These are phyloP conservation scores for Toxicodendron radicans DNA, from an alignment of 345 rosid species.

Conservation along the genomic window DNA sequence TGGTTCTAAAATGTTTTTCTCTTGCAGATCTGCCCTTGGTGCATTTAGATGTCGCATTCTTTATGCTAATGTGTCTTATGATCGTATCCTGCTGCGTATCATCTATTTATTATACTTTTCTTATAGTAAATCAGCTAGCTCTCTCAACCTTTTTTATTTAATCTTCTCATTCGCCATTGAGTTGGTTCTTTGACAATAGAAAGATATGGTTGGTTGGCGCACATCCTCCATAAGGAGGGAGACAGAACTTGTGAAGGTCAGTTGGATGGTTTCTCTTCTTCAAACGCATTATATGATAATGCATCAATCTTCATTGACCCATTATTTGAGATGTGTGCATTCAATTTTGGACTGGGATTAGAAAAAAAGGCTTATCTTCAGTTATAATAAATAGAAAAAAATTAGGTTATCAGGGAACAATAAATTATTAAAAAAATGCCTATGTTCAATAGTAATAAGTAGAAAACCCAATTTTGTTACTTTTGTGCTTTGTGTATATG, in stretches of 20 bases:
- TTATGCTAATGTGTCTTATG: constrained; percentile 95
- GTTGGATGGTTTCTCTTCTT: constrained; percentile 4
- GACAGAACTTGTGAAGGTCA: constrained; percentile 81
- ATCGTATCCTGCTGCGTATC: constrained; percentile 68
- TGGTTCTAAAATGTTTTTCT: constrained; percentile 14
- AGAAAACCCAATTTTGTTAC: neutral
- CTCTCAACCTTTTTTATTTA: constrained; percentile 10
- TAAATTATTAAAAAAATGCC: neutral
- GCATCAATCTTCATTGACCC: neutral
- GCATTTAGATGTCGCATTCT: constrained; percentile 69
- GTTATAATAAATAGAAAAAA: neutral
- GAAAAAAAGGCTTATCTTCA: neutral
- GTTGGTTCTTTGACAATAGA: constrained; percentile 42
- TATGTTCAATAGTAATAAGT: neutral
- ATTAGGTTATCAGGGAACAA: neutral
- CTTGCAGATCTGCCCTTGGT: constrained; percentile 75
- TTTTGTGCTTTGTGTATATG: neutral
- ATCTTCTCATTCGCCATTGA: constrained; percentile 12
- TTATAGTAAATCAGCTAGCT: neutral
- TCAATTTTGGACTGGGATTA: neutral
- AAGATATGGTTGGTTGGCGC: constrained; percentile 99
- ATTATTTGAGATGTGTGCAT: neutral
- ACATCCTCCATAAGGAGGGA: constrained; percentile 96
- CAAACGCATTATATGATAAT: neutral
- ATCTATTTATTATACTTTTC: neutral